phyloP scores from a whole-genome alignment of 2,329 filamentous ascomycete genomes.

The Byssochlamys sp. region DNA sequence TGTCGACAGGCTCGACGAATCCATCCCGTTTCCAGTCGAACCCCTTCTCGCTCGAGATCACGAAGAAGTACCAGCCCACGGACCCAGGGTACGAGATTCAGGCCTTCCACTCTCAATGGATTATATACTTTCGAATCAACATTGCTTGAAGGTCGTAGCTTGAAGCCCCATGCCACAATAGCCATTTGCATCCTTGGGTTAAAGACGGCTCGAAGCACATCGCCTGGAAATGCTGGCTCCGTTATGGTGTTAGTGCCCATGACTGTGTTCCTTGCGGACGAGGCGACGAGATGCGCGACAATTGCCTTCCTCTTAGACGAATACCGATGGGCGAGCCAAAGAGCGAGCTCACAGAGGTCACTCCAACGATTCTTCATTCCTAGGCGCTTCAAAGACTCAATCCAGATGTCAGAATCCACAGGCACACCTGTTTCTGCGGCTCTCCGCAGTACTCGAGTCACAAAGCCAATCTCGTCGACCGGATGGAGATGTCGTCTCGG shows the following conservation, averaged over 20 bases:
- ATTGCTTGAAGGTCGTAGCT: constrained; percentile 16
- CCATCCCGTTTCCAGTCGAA: constrained; percentile 19
- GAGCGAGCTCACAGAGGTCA: constrained; percentile 42
- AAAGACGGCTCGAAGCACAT: constrained; percentile 34
- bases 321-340: constrained; percentile 43
- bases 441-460: constrained; percentile 40
- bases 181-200: constrained; percentile 34
- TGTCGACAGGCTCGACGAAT: constrained; percentile 26
- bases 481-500: constrained; percentile 17
- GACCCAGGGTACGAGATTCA: constrained; percentile 27
- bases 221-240: constrained; percentile 6
- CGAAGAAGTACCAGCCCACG: constrained; percentile 32
- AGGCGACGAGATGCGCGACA: constrained; percentile 6
- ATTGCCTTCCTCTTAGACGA: constrained; percentile 7
- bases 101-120: constrained; percentile 9
- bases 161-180: constrained; percentile 44
- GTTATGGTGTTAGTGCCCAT: background rate
- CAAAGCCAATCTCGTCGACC: constrained; percentile 33
- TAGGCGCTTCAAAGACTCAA: constrained; percentile 49
- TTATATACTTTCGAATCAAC: constrained; percentile 11
- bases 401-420: constrained; percentile 42
- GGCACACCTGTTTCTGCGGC: constrained; percentile 37
- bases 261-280: constrained; percentile 2
- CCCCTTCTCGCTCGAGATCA: constrained; percentile 26
- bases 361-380: constrained; percentile 48